phyloP scores from a whole-genome alignment of 1,139 yeast genomes.

The Groenewaldozyma sp. region DNA sequence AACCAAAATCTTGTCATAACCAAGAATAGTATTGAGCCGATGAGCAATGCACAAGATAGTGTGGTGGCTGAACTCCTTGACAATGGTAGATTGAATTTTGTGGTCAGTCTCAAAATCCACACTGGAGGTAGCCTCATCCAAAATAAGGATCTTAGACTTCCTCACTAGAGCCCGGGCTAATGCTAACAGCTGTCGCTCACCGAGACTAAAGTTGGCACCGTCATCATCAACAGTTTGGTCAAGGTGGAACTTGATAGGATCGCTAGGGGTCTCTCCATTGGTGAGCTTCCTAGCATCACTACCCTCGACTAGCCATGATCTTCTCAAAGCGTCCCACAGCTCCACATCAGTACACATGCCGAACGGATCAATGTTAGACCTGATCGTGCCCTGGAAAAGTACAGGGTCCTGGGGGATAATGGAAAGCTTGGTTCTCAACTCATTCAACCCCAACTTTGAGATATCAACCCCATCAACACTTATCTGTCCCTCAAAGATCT shows the following conservation, averaged over 20 bases:
- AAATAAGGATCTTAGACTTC: conserved; percentile 53
- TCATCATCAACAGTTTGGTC: conserved; percentile 67
- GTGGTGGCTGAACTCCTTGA: conserved; percentile 51
- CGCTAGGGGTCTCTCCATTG: conserved; percentile 32
- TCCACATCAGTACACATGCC: conserved; percentile 41
- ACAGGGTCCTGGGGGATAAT: conserved; percentile 80
- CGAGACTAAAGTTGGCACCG: conserved; percentile 66
- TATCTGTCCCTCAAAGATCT: conserved; percentile 44
- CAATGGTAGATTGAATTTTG: conserved; percentile 58
- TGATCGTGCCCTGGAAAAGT: conserved; percentile 54
- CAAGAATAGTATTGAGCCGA: conserved; percentile 59
- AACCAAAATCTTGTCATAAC: conserved; percentile 59
- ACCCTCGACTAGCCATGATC: conserved; percentile 49
- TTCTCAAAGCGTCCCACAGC: conserved; percentile 50
- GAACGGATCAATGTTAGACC: conserved; percentile 64
- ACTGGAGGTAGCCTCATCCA: conserved; percentile 81
- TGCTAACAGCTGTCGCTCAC: conserved; percentile 69
- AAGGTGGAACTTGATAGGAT: conserved; percentile 53
- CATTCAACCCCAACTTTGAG: conserved; percentile 44
- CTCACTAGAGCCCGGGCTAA: conserved; percentile 73
- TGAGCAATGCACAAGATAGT: conserved; percentile 79
- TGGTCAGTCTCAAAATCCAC: conserved; percentile 77
- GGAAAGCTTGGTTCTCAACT: conserved; percentile 50
- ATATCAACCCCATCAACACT: conserved; percentile 55
- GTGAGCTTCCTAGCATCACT: conserved; percentile 17